These are phyloP conservation scores for Diaporthe ilicicola DNA, from an alignment of 2,329 filamentous ascomycete species.

Conservation along the genomic window DNA sequence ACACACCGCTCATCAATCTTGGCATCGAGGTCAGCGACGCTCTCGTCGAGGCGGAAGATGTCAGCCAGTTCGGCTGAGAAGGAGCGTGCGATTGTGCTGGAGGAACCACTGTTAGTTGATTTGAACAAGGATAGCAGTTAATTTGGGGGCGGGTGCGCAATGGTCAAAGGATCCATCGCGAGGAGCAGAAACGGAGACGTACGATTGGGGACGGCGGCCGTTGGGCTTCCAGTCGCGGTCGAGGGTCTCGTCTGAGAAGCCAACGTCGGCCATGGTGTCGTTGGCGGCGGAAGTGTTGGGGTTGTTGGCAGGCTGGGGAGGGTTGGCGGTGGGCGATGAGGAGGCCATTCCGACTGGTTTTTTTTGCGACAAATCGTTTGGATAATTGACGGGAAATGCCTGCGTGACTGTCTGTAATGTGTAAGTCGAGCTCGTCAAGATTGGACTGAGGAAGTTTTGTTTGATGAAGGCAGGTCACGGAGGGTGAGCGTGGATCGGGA, in stretches of 20 bases:
- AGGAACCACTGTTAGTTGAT: slow-evolving; percentile 34
- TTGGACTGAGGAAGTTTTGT: neutral
- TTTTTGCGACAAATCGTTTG: neutral
- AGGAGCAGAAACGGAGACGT: slow-evolving; percentile 54
- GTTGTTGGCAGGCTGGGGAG: slow-evolving; percentile 23
- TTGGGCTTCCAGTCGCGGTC: slow-evolving; percentile 84
- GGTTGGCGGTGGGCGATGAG: slow-evolving; percentile 29
- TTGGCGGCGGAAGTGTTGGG: neutral
- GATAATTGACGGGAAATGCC: neutral
- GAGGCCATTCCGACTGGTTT: slow-evolving; percentile 32
- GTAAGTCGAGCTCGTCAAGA: neutral
- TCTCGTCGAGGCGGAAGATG: slow-evolving; percentile 87
- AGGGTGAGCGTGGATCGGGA: slow-evolving; percentile 13
- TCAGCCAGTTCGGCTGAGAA: slow-evolving; percentile 89
- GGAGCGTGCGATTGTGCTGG: slow-evolving; percentile 84
- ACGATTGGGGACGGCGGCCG: slow-evolving; percentile 84
- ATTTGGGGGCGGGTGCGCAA: neutral
- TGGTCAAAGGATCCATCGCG: slow-evolving; percentile 45
- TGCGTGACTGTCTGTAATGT: neutral
- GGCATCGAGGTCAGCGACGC: slow-evolving; percentile 67
- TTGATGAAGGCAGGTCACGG: neutral
- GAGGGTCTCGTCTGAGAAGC: slow-evolving; percentile 68
- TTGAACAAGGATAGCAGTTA: neutral
- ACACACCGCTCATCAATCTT: slow-evolving; percentile 84
- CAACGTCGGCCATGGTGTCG: neutral